Conservation (phyloP, 2,329 filamentous ascomycete species). For the Penicillium sp. region DNA sequence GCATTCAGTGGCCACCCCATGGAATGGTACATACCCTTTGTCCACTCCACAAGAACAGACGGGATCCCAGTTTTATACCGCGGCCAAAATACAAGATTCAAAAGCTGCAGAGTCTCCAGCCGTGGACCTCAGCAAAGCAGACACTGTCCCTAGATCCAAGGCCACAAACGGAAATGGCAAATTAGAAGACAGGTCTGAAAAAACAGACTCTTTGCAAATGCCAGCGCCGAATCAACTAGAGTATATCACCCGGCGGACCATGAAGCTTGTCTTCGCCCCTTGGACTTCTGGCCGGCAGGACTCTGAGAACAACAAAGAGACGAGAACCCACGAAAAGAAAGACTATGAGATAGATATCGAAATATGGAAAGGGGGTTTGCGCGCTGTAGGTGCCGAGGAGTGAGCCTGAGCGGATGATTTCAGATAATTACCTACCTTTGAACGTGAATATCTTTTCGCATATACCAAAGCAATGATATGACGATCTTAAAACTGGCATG, state of each 20-base stretch:
- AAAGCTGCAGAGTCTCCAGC: conserved; percentile 6
- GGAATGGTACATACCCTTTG: conserved; percentile 2
- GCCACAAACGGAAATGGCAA: conserved; percentile 20
- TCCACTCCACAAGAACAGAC: conserved; percentile 13
- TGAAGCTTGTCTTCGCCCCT: conserved; percentile 88
- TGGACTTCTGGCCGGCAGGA: conserved; percentile 65
- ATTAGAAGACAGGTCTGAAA: conserved; percentile 17
- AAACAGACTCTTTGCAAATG: background rate
- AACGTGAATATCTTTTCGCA: background rate
- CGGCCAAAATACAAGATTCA: background rate
- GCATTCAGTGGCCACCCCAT: conserved; percentile 40
- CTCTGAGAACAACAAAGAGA: conserved; percentile 50
- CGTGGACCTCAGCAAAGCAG: background rate
- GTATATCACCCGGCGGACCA: conserved; percentile 65
- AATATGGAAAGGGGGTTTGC: conserved; percentile 68
- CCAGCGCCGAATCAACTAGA: conserved; percentile 1
- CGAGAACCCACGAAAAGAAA: background rate
- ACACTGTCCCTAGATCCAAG: background rate
- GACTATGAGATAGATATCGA: conserved; percentile 67
- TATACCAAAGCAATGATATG: conserved; percentile 3
- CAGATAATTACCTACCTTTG: background rate
- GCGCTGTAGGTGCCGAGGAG: conserved; percentile 15
- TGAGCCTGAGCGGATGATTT: conserved; percentile 1
- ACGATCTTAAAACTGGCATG: background rate
- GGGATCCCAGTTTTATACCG: background rate